Evolutionary conservation across 2,329 filamentous ascomycete genomes (phyloP).

Genomic region (Emergomyces africanus): DNA sequence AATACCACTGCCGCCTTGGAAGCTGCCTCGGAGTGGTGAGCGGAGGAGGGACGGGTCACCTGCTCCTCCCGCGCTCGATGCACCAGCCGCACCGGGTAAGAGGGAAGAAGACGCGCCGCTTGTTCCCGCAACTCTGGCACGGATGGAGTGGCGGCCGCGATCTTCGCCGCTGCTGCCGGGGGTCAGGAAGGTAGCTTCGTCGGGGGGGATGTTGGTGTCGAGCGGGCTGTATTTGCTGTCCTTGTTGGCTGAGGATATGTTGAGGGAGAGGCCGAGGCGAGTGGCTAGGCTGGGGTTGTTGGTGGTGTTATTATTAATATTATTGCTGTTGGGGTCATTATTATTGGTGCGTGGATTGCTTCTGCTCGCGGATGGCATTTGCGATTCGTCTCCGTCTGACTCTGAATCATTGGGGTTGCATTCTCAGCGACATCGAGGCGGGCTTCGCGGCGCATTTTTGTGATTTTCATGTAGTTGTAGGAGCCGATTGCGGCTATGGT

Average conservation of each 20-base stretch:
- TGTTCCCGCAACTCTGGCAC: not conserved
- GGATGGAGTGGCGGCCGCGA: not conserved
- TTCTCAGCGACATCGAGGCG: constrained; percentile 26
- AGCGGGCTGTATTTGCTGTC: not conserved
- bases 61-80: not conserved
- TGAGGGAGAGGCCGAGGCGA: not conserved
- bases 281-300: not conserved
- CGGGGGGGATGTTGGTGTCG: not conserved
- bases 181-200: not conserved
- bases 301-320: not conserved
- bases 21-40: not conserved
- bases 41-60: not conserved
- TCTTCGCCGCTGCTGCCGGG: not conserved
- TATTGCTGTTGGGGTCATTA: not conserved
- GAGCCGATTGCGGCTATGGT: constrained; percentile 75
- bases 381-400: constrained; percentile 6
- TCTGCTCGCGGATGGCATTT: not conserved
- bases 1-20: too few species aligned
- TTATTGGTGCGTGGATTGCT: not conserved
- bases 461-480: constrained; percentile 93
- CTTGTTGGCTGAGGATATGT: not conserved
- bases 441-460: constrained; percentile 73
- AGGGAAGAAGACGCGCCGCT: not conserved
- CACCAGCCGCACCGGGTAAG: not conserved
- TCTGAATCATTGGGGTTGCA: constrained; percentile 9